Percentiles rank a stretch among this genome's conserved stretches.
Conservation (phyloP, 1,139 yeast species). For the Scheffersomyces illinoinensis region DNA sequence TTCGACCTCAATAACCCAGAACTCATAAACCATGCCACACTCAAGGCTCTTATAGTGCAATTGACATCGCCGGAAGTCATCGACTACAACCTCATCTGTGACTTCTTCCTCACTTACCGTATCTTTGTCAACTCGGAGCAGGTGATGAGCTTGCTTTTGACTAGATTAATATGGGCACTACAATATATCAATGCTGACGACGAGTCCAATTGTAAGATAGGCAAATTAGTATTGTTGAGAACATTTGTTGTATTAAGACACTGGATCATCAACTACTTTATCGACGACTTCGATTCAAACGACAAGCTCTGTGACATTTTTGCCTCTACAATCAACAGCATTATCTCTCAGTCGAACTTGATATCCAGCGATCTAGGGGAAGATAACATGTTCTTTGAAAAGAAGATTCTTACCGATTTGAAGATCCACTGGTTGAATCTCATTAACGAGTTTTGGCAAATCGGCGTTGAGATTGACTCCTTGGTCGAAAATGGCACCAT, state of each 20-base stretch:
- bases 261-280: conserved; percentile 80
- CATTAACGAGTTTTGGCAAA: conserved; percentile 35
- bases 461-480: conserved; percentile 24
- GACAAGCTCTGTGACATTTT: conserved; percentile 47
- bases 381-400: conserved; percentile 29
- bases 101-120: conserved; percentile 83
- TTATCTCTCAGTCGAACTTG: conserved; percentile 36
- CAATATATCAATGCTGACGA: conserved; percentile 38
- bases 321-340: conserved; percentile 48
- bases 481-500: conserved; percentile 17
- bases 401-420: conserved; percentile 47
- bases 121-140: conserved; percentile 60
- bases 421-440: conserved; percentile 43
- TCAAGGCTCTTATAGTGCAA: conserved; percentile 64
- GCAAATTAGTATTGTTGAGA: conserved; percentile 73
- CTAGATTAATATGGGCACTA: conserved; percentile 75
- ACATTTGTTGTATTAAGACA: conserved; percentile 87
- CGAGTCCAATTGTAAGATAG: conserved; percentile 46
- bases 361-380: conserved; percentile 12
- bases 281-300: conserved; percentile 63
- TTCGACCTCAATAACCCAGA: conserved; percentile 38
- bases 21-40: conserved; percentile 40
- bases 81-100: conserved; percentile 77
- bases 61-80: conserved; percentile 78
- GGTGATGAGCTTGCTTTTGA: conserved; percentile 59